A percentile compares a stretch with the other conserved stretches of the same genome.
Conservation (phyloP, 441 rosid species). For the Cnidoscolus chayamansa region DNA sequence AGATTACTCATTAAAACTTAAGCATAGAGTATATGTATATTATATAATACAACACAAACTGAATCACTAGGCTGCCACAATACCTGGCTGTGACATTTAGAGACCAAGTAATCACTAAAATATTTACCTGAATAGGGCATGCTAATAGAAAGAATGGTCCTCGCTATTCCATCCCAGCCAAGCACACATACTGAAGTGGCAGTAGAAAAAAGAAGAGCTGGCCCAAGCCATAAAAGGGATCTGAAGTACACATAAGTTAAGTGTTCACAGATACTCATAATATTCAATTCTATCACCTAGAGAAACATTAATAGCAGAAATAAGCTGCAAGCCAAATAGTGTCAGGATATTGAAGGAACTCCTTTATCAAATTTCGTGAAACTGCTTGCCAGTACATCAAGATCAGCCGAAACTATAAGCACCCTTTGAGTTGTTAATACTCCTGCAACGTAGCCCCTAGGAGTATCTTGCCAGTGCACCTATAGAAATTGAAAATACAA, state of each 20-base stretch:
- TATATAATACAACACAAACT: neutral
- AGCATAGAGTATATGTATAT: constrained; percentile 2
- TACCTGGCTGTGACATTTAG: neutral
- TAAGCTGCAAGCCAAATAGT: constrained; percentile 21
- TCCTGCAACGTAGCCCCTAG: constrained; percentile 90
- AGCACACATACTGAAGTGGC: constrained; percentile 79
- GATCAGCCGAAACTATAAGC: constrained; percentile 86
- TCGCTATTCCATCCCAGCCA: constrained; percentile 98
- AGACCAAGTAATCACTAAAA: constrained; percentile 13
- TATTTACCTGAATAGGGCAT: constrained; percentile 82
- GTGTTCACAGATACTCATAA: constrained; percentile 35
- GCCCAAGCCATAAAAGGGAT: constrained; percentile 98
- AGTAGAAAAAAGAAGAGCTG: constrained; percentile 94
- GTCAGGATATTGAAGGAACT: constrained; percentile 92
- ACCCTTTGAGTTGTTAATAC: constrained; percentile 88
- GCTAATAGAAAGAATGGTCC: constrained; percentile 81
- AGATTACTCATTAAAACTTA: constrained; percentile 20
- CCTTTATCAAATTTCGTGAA: constrained; percentile 87
- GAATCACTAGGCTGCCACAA: constrained; percentile 7
- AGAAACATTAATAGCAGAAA: constrained; percentile 4
- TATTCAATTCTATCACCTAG: constrained; percentile 18
- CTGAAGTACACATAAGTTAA: constrained; percentile 74
- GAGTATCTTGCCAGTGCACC: constrained; percentile 98
- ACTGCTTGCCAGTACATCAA: constrained; percentile 82
- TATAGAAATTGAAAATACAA: constrained; percentile 26